phyloP scores from a whole-genome alignment of 805 yeast species.

The Brettanomyces anomalus region DNA sequence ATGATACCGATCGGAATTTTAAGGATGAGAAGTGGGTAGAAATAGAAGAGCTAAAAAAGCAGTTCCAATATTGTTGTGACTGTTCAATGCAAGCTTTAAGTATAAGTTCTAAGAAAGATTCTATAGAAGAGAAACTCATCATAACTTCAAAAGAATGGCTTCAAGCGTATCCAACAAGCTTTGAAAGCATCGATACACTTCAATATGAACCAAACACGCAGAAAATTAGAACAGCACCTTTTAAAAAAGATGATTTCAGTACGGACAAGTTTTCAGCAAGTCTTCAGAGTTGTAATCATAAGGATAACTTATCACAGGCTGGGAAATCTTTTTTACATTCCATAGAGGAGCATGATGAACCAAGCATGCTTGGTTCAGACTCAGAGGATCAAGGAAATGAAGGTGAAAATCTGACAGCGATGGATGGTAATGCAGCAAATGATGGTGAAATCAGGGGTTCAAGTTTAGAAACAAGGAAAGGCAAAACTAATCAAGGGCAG shows the following conservation, averaged over 20 bases:
- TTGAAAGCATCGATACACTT: slow-evolving; percentile 18
- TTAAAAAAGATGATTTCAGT: too few relatives aligned
- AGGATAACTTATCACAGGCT: too few relatives aligned
- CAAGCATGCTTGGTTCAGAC: too few relatives aligned
- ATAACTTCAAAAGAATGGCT: slow-evolving; percentile 16
- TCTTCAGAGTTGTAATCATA: too few relatives aligned
- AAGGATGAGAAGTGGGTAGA: slow-evolving; percentile 32
- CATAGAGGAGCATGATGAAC: too few relatives aligned
- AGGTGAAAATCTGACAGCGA: background rate
- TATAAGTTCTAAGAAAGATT: slow-evolving; percentile 11
- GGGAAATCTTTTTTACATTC: too few relatives aligned
- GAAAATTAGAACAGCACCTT: too few relatives aligned
- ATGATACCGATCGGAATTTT: slow-evolving; percentile 17
- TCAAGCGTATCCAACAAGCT: slow-evolving; percentile 22
- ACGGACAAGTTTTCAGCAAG: too few relatives aligned
- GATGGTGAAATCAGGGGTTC: background rate
- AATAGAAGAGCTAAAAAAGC: slow-evolving; percentile 25
- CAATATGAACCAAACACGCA: slow-evolving; percentile 5
- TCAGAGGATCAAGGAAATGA: too few relatives aligned
- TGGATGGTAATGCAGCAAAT: background rate
- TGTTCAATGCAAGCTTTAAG: slow-evolving; percentile 17
- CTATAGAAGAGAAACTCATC: slow-evolving; percentile 11
- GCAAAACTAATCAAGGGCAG: too few relatives aligned
- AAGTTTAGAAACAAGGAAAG: too few relatives aligned
- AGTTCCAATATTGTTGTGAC: slow-evolving; percentile 24